Evolutionary conservation across 2,329 filamentous ascomycete genomes (phyloP), one percentile per base, ranked within the genome.

Genomic region (Curvularia sp.): DNA sequence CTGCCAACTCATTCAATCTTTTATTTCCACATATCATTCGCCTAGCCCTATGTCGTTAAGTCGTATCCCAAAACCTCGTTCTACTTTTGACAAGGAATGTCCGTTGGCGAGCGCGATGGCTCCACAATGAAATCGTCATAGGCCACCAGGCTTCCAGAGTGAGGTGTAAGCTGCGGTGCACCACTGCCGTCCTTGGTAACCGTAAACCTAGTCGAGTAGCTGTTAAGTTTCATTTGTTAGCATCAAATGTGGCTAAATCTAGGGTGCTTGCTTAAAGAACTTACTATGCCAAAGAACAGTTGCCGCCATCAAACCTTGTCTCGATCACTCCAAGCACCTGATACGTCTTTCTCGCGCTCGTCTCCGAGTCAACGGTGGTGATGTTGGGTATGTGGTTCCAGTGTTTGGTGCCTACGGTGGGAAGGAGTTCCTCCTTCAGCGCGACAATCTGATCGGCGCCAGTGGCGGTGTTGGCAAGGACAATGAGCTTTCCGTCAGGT

Each of bases 231-330:
- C 7, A 6, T 22, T 12, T 35, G 30, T 55, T 35, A 55, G 53
- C n/a, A 33, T 50, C 28, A 30, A 22, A 28, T 33, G 8, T 26
- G 20, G 33, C 20, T 26, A 50, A 1, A 35, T 20, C 38, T 3
- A 26, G 1, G 18, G 1, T 49, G n/a, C 9, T 31, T 12, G n/a
- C 15, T 35, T 50, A 4, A 22, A 31, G 38, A 31, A 44, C 53
- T 4, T 55, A 55, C 53, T 55, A 55, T 26, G 53, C 53, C 38
- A 44, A 38, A 55, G 53, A 55, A 20, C 53, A 55, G 28, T 55
- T 55, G 38, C 53, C 53, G 13, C 53, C 53, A 18, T 55, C 53
- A 42, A 49, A 55, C 5, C 8, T 49, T 18, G 46, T 43, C 22
- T 55, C 46, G 18, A 55, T 55, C 13, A 50, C 28, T 43, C 53